phyloP scores from a whole-genome alignment of 2,329 filamentous ascomycete species.

The Sporothrix brasiliensis region DNA sequence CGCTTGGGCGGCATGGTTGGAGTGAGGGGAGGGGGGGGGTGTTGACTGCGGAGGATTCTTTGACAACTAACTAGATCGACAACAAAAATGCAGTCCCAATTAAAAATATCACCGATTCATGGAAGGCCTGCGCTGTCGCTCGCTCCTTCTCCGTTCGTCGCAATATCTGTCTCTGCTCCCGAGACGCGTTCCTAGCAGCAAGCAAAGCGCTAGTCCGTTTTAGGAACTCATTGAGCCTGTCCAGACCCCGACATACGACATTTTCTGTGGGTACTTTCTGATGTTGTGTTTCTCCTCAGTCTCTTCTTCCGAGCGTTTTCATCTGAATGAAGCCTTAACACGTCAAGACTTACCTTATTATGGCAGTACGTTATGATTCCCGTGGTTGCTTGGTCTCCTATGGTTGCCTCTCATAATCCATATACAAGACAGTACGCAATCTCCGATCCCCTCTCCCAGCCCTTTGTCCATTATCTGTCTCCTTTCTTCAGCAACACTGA shows the following conservation, averaged over 20 bases:
- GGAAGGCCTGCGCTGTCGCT: no score
- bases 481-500: neutral
- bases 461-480: neutral
- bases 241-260: neutral
- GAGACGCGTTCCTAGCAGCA: constrained; percentile 10
- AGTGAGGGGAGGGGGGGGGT: neutral
- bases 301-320: neutral
- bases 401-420: no score
- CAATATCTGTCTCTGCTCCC: neutral
- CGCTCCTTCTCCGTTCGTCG: neutral
- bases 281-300: neutral
- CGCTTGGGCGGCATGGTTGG: constrained; percentile 13
- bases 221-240: neutral
- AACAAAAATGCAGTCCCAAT: neutral
- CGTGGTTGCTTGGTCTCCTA: no score
- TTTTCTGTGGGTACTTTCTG: neutral
- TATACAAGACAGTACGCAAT: no score
- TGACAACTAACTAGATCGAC: neutral
- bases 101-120: no score
- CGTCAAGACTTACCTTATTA: no score
- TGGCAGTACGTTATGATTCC: no score
- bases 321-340: neutral
- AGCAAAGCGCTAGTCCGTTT: constrained; percentile 3
- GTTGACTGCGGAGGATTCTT: neutral
- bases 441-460: neutral